Evolutionary conservation across 371 early-diverging fungal species (phyloP).

Genomic region (Mucor indicus): DNA sequence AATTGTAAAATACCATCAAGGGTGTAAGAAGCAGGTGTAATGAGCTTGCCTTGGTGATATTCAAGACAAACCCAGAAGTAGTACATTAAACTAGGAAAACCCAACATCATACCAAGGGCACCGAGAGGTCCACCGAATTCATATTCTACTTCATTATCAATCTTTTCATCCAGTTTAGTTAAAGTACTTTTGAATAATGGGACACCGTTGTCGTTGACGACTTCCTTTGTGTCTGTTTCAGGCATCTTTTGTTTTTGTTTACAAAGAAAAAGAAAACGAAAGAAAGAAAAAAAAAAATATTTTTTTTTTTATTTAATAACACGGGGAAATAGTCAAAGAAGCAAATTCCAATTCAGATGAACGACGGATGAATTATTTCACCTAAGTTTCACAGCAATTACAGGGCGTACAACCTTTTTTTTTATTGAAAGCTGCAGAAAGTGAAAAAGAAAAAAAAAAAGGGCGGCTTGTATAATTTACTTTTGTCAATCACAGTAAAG

Average conservation of each 20-base stretch:
- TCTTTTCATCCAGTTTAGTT: constrained; percentile 44
- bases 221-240: too few species aligned
- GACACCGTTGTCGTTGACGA: constrained; percentile 36
- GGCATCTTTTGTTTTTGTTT: too few species aligned
- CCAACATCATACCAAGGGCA: constrained; percentile 66
- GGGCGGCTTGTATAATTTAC: too few species aligned
- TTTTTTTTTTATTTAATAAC: too few species aligned
- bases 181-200: constrained; percentile 38
- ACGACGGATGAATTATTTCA: too few species aligned
- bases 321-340: too few species aligned
- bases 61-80: constrained; percentile 73
- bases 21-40: constrained; percentile 43
- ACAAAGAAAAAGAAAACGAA: background rate
- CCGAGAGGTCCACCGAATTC: constrained; percentile 77
- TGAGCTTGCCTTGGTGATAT: constrained; percentile 59
- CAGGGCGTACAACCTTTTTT: too few species aligned
- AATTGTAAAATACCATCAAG: constrained; percentile 32
- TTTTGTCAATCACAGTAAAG: too few species aligned
- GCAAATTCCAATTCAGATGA: too few species aligned
- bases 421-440: too few species aligned
- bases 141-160: constrained; percentile 62
- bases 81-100: constrained; percentile 71
- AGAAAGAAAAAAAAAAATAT: background rate
- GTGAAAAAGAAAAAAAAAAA: too few species aligned
- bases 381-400: too few species aligned